Conservation (phyloP, 331 rosid species). For the Telfairia occidentalis region DNA sequence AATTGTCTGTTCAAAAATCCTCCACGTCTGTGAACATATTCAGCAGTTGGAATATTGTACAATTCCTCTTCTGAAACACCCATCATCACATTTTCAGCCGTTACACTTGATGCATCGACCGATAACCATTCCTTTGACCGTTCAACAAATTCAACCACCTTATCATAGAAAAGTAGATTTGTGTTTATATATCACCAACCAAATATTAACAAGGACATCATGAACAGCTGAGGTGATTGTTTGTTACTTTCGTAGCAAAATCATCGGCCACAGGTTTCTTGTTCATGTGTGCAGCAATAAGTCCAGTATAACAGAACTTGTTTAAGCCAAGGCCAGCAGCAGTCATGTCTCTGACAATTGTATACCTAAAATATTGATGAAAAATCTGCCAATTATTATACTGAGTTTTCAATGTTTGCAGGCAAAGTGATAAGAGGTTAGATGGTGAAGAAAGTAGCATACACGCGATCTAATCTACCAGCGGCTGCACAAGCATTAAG, state of each 20-base stretch:
- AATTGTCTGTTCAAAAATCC: conserved; percentile 38
- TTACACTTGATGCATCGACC: conserved; percentile 47
- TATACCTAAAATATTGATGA: conserved; percentile 40
- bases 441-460: conserved; percentile 25
- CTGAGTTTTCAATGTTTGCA: not conserved
- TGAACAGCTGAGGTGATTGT: conserved; percentile 7
- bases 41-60: conserved; percentile 85
- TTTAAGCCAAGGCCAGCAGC: conserved; percentile 94
- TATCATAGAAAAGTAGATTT: conserved; percentile 24
- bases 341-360: conserved; percentile 91
- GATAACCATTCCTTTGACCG: conserved; percentile 66
- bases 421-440: not conserved
- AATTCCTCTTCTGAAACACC: conserved; percentile 78
- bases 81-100: conserved; percentile 83
- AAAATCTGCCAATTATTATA: not conserved
- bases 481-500: conserved; percentile 77
- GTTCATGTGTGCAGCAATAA: conserved; percentile 67
- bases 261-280: conserved; percentile 67
- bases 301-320: conserved; percentile 85
- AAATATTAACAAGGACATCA: conserved; percentile 10
- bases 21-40: conserved; percentile 49
- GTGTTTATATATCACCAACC: conserved; percentile 10
- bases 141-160: conserved; percentile 91
- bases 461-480: conserved; percentile 81
- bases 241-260: conserved; percentile 63